phyloP scores from a whole-genome alignment of 2,329 filamentous ascomycete genomes.

The Cordyceps militaris region DNA sequence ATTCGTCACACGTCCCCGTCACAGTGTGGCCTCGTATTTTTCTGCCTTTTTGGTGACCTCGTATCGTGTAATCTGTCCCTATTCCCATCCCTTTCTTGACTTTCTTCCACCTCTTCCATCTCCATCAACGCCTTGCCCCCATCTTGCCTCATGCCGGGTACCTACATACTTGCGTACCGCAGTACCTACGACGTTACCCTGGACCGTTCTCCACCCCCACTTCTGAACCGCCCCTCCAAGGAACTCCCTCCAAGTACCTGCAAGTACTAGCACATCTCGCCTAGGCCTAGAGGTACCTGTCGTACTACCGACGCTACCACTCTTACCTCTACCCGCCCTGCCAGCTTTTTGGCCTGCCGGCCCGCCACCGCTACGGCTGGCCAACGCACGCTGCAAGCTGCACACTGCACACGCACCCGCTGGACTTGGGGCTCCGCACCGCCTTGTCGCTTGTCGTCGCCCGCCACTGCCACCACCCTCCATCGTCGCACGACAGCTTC shows the following conservation, averaged over 20 bases:
- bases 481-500: conserved; percentile 2
- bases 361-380: too few species aligned
- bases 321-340: background rate
- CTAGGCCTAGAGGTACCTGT: too few species aligned
- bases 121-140: background rate
- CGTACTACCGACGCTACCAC: background rate
- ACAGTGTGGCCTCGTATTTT: background rate
- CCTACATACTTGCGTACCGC: background rate
- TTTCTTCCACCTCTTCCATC: background rate
- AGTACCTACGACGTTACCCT: too few species aligned
- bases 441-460: background rate
- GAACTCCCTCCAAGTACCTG: too few species aligned
- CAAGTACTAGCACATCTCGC: too few species aligned
- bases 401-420: too few species aligned
- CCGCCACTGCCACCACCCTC: background rate
- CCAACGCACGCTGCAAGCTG: too few species aligned
- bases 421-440: background rate
- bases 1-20: background rate
- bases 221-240: background rate
- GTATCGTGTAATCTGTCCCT: background rate
- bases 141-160: background rate
- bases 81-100: background rate
- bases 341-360: background rate
- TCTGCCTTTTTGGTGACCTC: background rate
- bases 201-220: conserved; percentile 7